phyloP scores from a whole-genome alignment of 495 filamentous ascomycete genomes.

The Bombardia bombarda region DNA sequence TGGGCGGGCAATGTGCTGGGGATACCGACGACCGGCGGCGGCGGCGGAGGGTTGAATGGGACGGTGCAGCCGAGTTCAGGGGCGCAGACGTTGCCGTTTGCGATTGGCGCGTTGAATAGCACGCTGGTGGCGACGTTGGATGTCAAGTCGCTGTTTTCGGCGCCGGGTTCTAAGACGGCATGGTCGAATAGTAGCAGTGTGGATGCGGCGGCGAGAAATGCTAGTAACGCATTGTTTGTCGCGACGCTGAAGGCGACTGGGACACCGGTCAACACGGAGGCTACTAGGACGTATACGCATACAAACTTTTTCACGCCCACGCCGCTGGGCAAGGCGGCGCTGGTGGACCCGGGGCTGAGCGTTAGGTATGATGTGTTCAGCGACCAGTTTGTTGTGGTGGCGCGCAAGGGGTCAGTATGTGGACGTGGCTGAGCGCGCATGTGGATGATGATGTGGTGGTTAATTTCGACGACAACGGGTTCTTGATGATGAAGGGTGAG shows the following conservation, averaged over 20 bases:
- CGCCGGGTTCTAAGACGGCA: too few relatives aligned
- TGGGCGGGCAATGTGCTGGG: conserved; percentile 16
- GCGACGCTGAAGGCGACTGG: conserved; percentile 49
- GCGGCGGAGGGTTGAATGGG: not conserved
- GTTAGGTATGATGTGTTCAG: conserved; percentile 32
- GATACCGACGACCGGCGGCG: not conserved
- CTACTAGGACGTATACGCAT: conserved; percentile 44
- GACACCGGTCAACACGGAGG: conserved; percentile 43
- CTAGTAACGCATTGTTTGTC: conserved; percentile 43
- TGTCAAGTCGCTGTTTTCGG: conserved; percentile 12
- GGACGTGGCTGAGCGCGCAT: conserved; percentile 53
- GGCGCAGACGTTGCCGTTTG: conserved; percentile 29
- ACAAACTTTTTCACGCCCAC: conserved; percentile 48
- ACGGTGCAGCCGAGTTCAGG: conserved; percentile 1
- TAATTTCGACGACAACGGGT: conserved; percentile 55
- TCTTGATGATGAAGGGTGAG: conserved; percentile 48
- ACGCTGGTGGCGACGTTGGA: conserved; percentile 45
- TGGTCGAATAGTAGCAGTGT: conserved; percentile 10
- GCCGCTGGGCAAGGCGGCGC: conserved; percentile 40
- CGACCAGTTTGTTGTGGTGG: conserved; percentile 47
- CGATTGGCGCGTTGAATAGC: conserved; percentile 53
- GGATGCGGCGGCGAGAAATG: conserved; percentile 25
- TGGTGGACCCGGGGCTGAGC: conserved; percentile 48
- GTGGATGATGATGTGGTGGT: conserved; percentile 46
- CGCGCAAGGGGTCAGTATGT: conserved; percentile 52